Conservation (phyloP, 176 grass and related monocot species). For the Cenchrus americanus region DNA sequence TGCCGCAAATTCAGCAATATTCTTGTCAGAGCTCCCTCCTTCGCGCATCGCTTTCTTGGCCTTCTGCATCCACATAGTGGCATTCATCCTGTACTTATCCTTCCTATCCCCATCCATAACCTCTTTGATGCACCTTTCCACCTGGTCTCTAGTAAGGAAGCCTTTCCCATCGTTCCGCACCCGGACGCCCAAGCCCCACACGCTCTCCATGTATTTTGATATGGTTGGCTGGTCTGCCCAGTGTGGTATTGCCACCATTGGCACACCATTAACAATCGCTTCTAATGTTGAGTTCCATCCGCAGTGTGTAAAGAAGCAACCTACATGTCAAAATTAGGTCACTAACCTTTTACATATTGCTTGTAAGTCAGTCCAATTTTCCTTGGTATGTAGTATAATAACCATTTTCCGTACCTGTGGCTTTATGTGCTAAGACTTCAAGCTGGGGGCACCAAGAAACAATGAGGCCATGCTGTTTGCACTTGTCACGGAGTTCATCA, state of each 20-base stretch:
- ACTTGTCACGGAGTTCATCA: not conserved
- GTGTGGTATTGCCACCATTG: slow-evolving; percentile 40
- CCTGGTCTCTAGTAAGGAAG: not conserved
- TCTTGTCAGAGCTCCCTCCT: slow-evolving; percentile 34
- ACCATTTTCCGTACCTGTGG: slow-evolving; percentile 10
- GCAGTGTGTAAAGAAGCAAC: slow-evolving; percentile 60
- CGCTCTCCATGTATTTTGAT: slow-evolving; percentile 49
- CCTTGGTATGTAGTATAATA: not conserved
- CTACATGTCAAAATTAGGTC: not conserved
- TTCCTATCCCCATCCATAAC: slow-evolving; percentile 37
- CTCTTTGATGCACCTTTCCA: slow-evolving; percentile 32
- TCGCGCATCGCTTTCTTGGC: not conserved
- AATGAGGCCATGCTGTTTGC: not conserved
- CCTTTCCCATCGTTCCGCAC: not conserved
- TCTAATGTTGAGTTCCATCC: slow-evolving; percentile 60
- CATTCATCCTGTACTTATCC: slow-evolving; percentile 15
- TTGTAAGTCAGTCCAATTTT: not conserved
- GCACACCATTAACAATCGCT: slow-evolving; percentile 29
- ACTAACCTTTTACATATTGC: not conserved
- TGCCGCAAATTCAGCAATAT: not conserved
- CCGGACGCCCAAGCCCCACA: slow-evolving; percentile 40
- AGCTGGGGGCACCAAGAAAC: slow-evolving; percentile 48
- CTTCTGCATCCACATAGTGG: not conserved
- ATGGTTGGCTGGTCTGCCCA: slow-evolving; percentile 54
- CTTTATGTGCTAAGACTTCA: slow-evolving; percentile 48